Percentiles rank a stretch among this genome's conserved stretches.
These are phyloP conservation scores for Psilocybe tampanensis DNA, from an alignment of 768 basidiomycete species.

Conservation along the genomic window DNA sequence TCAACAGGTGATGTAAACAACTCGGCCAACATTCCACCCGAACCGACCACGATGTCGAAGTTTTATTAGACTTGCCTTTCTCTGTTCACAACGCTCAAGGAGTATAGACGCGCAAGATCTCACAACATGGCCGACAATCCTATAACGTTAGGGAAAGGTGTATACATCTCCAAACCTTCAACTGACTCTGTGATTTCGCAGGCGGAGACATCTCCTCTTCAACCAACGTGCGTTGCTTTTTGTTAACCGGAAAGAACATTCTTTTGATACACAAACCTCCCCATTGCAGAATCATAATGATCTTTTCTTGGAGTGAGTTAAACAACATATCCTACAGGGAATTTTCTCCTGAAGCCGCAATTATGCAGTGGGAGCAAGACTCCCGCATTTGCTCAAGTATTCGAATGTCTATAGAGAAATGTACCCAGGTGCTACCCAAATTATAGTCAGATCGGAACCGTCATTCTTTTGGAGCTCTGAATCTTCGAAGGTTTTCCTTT, in stretches of 20 bases:
- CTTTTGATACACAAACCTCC: not conserved
- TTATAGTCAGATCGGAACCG: conserved; percentile 39
- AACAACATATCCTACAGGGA: not conserved
- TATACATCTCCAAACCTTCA: conserved; percentile 3
- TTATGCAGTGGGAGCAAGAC: conserved; percentile 44
- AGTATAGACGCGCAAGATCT: not conserved
- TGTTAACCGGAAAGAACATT: not conserved
- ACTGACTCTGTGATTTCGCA: not conserved
- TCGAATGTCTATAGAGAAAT: conserved; percentile 38
- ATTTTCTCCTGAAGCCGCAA: not conserved
- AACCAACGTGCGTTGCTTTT: not conserved
- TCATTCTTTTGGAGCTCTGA: conserved; percentile 38
- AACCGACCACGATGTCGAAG: no score
- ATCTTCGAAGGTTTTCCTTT: conserved; percentile 30
- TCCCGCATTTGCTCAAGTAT: conserved; percentile 50
- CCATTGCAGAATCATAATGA: conserved; percentile 37
- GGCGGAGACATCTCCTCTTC: not conserved
- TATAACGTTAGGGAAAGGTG: not conserved
- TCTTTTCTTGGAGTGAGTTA: conserved; percentile 49
- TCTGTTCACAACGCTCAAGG: not conserved
- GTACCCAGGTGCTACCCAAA: conserved; percentile 44
- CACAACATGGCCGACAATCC: not conserved
- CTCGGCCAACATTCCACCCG: no score
- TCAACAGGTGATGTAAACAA: no score
- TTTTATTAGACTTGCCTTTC: no score